Evolutionary conservation across 805 yeast genomes (phyloP).

Genomic region (Teunomyces funiuensis): DNA sequence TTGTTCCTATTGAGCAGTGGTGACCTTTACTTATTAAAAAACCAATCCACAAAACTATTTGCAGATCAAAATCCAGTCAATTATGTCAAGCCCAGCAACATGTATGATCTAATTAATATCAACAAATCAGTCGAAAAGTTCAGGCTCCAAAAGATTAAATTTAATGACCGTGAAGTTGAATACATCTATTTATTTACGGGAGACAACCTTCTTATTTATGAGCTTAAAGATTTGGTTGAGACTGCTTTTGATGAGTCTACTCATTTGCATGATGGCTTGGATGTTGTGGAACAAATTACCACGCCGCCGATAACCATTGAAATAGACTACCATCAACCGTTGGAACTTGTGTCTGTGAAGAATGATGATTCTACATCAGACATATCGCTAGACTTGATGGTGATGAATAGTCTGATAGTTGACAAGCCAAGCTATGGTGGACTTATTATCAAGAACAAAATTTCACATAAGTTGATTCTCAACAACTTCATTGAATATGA

Average conservation of each 20-base stretch:
- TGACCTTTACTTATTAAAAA: constrained; percentile 37
- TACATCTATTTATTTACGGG: constrained; percentile 40
- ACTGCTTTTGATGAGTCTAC: constrained; percentile 19
- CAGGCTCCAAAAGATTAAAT: constrained; percentile 23
- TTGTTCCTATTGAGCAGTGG: constrained; percentile 38
- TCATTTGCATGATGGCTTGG: constrained; percentile 15
- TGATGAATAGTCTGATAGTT: constrained; percentile 37
- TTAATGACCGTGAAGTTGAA: constrained; percentile 10
- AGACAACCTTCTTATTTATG: constrained; percentile 30
- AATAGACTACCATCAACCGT: constrained; percentile 26
- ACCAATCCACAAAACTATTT: constrained; percentile 17
- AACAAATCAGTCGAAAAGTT: constrained; percentile 32
- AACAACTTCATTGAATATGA: constrained; percentile 50
- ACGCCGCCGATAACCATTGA: constrained; percentile 28
- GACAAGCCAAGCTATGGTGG: constrained; percentile 22
- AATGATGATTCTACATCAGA: constrained; percentile 3
- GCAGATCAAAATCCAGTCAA: constrained; percentile 7
- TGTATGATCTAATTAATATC: constrained; percentile 36
- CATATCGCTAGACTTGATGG: constrained; percentile 41
- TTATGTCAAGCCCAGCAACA: constrained; percentile 20
- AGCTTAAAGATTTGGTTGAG: constrained; percentile 24
- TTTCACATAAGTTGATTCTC: constrained; percentile 44
- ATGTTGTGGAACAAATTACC: constrained; percentile 10
- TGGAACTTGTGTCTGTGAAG: constrained; percentile 15
- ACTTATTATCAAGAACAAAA: constrained; percentile 30